A percentile compares a stretch with the other conserved stretches of the same genome.
phyloP scores from a whole-genome alignment of 441 rosid genomes.

The Hura crepitans region DNA sequence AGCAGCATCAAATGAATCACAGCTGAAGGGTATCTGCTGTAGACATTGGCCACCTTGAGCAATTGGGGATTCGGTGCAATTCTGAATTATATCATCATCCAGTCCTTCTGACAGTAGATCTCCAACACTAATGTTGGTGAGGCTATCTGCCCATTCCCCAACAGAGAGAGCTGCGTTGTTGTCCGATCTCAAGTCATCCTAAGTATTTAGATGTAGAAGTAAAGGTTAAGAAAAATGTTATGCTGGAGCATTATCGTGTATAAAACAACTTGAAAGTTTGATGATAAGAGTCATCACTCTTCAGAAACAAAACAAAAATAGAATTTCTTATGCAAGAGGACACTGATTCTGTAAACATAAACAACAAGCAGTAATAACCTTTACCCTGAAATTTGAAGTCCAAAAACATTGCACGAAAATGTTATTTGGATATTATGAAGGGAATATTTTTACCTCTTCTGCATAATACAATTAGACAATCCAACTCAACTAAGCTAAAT shows the following conservation, averaged over 20 bases:
- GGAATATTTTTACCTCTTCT: not conserved
- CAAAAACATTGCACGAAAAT: not conserved
- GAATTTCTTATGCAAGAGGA: not conserved
- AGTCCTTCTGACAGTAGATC: conserved; percentile 77
- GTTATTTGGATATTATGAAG: not conserved
- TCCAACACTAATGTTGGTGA: conserved; percentile 85
- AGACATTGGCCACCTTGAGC: conserved; percentile 44
- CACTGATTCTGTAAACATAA: too few species aligned
- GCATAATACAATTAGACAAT: not conserved
- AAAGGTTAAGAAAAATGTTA: conserved; percentile 20
- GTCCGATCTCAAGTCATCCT: conserved; percentile 45
- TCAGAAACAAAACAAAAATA: not conserved
- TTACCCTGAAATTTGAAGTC: not conserved
- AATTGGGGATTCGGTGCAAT: conserved; percentile 36
- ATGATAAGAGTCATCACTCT: not conserved
- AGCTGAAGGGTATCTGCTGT: conserved; percentile 65
- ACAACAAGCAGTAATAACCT: too few species aligned
- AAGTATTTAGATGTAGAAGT: conserved; percentile 11
- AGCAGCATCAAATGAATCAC: conserved; percentile 96
- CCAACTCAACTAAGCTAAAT: not conserved
- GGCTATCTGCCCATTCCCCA: conserved; percentile 94
- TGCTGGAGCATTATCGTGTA: not conserved
- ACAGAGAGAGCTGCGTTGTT: conserved; percentile 48
- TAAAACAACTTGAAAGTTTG: not conserved
- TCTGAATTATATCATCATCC: conserved; percentile 38